A percentile compares a stretch with the other conserved stretches of the same genome.
Evolutionary conservation across 2,329 filamentous ascomycete species (phyloP).

Genomic region (Orbilia blumenaviensis): DNA sequence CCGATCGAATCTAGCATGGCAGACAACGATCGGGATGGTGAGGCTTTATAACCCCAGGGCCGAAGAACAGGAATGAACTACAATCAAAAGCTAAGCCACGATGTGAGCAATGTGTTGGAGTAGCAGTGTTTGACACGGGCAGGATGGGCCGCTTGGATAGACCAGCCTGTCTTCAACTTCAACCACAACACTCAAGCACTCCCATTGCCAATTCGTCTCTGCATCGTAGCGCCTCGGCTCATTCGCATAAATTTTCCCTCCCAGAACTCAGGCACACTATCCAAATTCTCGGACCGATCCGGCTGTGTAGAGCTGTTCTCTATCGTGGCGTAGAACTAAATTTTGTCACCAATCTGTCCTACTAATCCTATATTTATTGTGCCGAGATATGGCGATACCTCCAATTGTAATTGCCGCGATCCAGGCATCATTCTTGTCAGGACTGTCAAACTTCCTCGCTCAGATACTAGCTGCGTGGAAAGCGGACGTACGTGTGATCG

Average conservation of each 20-base stretch:
- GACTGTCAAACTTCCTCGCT: conserved; percentile 67
- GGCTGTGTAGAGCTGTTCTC: neutral
- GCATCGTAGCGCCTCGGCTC: conserved; percentile 10
- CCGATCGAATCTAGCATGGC: neutral
- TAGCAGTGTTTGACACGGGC: conserved; percentile 2
- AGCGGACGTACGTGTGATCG: conserved; percentile 60
- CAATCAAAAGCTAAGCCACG: neutral
- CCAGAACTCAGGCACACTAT: neutral
- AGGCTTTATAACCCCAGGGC: neutral
- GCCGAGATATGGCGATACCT: conserved; percentile 56
- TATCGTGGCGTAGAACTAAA: neutral
- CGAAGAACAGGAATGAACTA: too few relatives aligned
- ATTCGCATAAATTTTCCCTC: neutral
- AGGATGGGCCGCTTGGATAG: neutral
- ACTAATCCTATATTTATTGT: neutral
- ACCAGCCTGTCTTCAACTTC: conserved; percentile 51
- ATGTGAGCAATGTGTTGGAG: conserved; percentile 23
- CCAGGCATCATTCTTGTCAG: conserved; percentile 66
- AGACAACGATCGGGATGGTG: too few relatives aligned
- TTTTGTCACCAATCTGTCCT: neutral
- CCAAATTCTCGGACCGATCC: conserved; percentile 10
- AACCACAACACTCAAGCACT: conserved; percentile 5
- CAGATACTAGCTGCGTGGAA: conserved; percentile 67
- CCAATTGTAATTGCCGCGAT: conserved; percentile 67
- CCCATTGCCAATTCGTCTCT: neutral